Base-by-base conservation (phyloP, 768 basidiomycete genomes). In the Candolleomyces eurysporus region DNA sequence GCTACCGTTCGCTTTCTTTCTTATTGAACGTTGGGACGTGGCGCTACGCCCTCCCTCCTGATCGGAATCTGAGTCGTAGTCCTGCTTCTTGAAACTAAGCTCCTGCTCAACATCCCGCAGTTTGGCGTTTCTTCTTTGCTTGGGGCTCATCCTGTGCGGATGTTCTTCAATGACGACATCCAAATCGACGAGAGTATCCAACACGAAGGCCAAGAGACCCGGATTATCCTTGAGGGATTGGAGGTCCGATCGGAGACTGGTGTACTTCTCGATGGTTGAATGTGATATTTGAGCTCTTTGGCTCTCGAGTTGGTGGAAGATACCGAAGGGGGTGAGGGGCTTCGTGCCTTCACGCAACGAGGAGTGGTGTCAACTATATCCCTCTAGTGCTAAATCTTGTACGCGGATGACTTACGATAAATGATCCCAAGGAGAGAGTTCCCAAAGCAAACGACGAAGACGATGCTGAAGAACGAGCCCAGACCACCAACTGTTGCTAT, bases 401-500 rank as follows among this genome's bases (percentile, higher is more conserved):
- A 43, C 11, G 22, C 4, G 2, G 32, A 13, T 11, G 17, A 58
- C 61, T 32, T 54, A 70, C 71, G 63, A 16, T 63, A 65, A n/a
- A 70, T n/a, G 30, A 66, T 48, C 21, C 61, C 60, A 51, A 68
- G 49, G 9, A 70, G 39, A 4, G 62, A 59, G 9, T 46, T 60
- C 30, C 71, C 71, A 50, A 71, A 71, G 3, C 69, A 14, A 3
- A 64, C 48, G 5, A 62, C 56, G 40, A 72, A 69, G 1, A 69
- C 31, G 1, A 66, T 69, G 40, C 63, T 61, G 2, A 71, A n/a
- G 43, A 63, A 66, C 3, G 67, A 60, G 66, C 67, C 69, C 22
- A 72, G 48, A 60, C 71, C 71, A 52, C 71, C 71, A 26, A 69
- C 57, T 14, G 51, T 56, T 1, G 69, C 58, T 39, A 71, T 58